A percentile compares a stretch with the other conserved stretches of the same genome.
These are phyloP conservation scores for Cladosporium sp. DNA, from an alignment of 2,329 filamentous ascomycete genomes.

Conservation along the genomic window DNA sequence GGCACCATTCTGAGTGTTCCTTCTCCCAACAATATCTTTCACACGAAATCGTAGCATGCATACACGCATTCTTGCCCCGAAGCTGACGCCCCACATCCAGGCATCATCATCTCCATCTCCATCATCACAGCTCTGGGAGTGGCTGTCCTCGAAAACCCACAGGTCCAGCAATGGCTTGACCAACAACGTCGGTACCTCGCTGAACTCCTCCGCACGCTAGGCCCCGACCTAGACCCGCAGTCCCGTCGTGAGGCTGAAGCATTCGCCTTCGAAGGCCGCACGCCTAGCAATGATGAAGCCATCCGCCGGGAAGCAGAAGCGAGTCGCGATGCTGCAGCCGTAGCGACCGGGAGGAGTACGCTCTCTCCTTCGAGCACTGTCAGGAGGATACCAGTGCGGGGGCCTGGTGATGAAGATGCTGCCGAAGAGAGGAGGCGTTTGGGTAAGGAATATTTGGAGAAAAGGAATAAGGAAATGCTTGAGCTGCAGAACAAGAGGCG, in stretches of 20 bases:
- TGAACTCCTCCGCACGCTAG: slow-evolving; percentile 54
- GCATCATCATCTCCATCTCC: slow-evolving; percentile 59
- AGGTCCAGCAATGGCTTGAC: slow-evolving; percentile 60
- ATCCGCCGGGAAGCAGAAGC: slow-evolving; percentile 28
- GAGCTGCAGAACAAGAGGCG: slow-evolving; percentile 29
- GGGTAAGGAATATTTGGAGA: slow-evolving; percentile 33
- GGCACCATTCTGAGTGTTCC: no score
- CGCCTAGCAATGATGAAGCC: slow-evolving; percentile 28
- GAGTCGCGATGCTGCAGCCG: slow-evolving; percentile 29
- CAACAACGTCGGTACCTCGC: slow-evolving; percentile 59
- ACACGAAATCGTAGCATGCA: no score
- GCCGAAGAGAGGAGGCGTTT: slow-evolving; percentile 32
- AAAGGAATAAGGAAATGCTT: slow-evolving; percentile 31
- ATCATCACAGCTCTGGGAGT: slow-evolving; percentile 60
- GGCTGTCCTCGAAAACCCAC: slow-evolving; percentile 60
- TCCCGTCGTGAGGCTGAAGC: slow-evolving; percentile 33
- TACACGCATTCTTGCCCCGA: background rate
- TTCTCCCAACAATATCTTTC: no score
- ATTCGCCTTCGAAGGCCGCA: slow-evolving; percentile 33
- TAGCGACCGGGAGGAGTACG: slow-evolving; percentile 32
- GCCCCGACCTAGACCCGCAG: slow-evolving; percentile 55
- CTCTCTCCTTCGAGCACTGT: slow-evolving; percentile 19
- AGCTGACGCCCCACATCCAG: slow-evolving; percentile 34
- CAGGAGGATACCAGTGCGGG: slow-evolving; percentile 27
- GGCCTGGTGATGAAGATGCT: slow-evolving; percentile 27